phyloP scores from a whole-genome alignment of 371 early-diverging fungal genomes.

The Mucor plumbeus region DNA sequence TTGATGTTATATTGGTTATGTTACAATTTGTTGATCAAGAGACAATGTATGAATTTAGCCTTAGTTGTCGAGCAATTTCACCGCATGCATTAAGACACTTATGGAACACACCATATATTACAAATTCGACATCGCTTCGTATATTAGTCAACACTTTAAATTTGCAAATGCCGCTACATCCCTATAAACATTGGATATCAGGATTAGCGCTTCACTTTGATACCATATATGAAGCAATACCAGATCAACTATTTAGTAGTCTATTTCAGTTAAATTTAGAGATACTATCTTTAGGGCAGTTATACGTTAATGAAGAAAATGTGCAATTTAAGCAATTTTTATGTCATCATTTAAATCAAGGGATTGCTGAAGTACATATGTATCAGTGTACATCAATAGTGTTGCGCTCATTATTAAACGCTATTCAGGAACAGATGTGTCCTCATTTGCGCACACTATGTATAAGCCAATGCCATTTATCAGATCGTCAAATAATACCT shows the following conservation, averaged over 20 bases:
- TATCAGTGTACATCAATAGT: slow-evolving; percentile 13
- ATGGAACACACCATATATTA: slow-evolving; percentile 16
- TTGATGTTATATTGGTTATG: slow-evolving; percentile 14
- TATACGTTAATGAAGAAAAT: background rate
- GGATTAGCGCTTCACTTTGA: slow-evolving; percentile 14
- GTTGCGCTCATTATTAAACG: background rate
- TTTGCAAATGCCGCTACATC: background rate
- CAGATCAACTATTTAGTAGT: background rate
- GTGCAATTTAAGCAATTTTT: background rate
- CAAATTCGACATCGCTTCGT: background rate
- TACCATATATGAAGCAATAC: background rate
- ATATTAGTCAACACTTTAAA: background rate
- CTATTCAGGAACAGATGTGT: background rate
- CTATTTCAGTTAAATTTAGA: background rate
- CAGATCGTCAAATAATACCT: slow-evolving; percentile 8
- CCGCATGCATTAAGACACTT: slow-evolving; percentile 10
- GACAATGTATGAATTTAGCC: slow-evolving; percentile 1
- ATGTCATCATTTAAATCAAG: slow-evolving; percentile 12
- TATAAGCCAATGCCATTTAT: slow-evolving; percentile 6
- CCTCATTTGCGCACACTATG: background rate
- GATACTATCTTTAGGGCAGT: background rate
- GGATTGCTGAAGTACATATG: slow-evolving; percentile 4
- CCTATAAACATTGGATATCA: slow-evolving; percentile 12
- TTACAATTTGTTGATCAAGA: slow-evolving; percentile 12
- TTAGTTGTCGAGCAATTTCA: slow-evolving; percentile 10